Base-by-base conservation (phyloP, 2,329 filamentous ascomycete genomes). In the Epichloe sibirici region DNA sequence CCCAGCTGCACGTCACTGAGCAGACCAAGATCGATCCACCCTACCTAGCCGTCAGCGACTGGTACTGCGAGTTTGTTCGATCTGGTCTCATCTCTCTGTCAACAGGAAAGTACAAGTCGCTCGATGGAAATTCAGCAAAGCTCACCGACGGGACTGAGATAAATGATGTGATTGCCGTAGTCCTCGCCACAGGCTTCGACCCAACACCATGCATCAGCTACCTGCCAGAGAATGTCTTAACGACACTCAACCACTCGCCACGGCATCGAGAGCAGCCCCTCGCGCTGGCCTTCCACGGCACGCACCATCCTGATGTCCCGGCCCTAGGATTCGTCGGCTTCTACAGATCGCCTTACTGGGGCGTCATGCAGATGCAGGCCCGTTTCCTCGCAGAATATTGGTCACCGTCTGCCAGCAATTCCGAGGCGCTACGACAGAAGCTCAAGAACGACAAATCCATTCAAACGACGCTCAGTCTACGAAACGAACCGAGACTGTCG, bases 351-450 rank as follows among this genome's bases (percentile, higher is more conserved):
- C 87, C 88, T 0, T 93, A 88, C 64, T 94, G 88, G 88, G 85
- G 85, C 1, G 82, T 90, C 0, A 89, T 91, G 76, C 88, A 93
- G 65, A 87, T 90, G 84, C 88, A 94, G 67, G 83, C 88, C 3
- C 78, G 85, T 1, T 76, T 86, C 56, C 69, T 90, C 5, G 74
- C 82, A 0, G 66, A 75, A 12, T 64, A 80, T 11, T 90, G 86
- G 85, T 66, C 66, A 12, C 66, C 65, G 15, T 43, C 40, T 1
- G 5, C 48, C n/a, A n/a, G 1, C 58, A 52, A 50, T 63, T 38
- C 59, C 3, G 56, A 61, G 3, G 53, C 59, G 0, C 61, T 79
- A 4, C 51, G 60, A 8, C 58, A 63, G 1, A 75, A 77, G 3
- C 63, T 81, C 11, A 56, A 61, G 4, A 59, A 65, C 0, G 76